Percentiles rank a stretch among this genome's conserved stretches.
Evolutionary conservation across 345 rosid species (phyloP).

Genomic region (Mallotus nudiflorus): DNA sequence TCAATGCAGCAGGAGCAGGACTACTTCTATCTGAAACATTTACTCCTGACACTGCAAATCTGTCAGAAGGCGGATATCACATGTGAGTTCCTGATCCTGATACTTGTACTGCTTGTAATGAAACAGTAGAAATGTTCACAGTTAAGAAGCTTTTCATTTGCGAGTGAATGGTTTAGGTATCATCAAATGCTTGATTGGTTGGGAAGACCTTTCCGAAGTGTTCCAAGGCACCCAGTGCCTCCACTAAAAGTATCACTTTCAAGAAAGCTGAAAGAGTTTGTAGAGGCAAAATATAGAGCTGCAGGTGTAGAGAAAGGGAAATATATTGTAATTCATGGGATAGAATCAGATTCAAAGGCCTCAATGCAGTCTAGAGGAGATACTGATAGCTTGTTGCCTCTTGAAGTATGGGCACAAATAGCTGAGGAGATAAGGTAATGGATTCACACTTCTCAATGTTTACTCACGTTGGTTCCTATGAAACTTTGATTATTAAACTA

Average conservation of each 20-base stretch:
- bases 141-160: neutral
- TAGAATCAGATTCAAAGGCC: constrained; percentile 93
- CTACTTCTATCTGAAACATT: constrained; percentile 74
- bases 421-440: constrained; percentile 58
- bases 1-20: constrained; percentile 95
- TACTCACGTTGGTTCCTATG: neutral
- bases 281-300: constrained; percentile 61
- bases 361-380: constrained; percentile 92
- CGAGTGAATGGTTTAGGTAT: constrained; percentile 56
- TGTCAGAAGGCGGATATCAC: constrained; percentile 70
- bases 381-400: constrained; percentile 72
- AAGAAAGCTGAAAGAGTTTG: constrained; percentile 71
- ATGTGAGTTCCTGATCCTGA: constrained; percentile 50
- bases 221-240: constrained; percentile 64
- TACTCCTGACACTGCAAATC: constrained; percentile 59
- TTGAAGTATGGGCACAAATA: constrained; percentile 68
- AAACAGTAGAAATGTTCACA: too few species aligned
- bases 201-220: constrained; percentile 74
- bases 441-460: too few species aligned
- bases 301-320: constrained; percentile 80
- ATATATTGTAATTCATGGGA: constrained; percentile 85
- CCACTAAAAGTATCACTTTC: constrained; percentile 80
- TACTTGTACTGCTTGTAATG: neutral
- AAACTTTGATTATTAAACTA: neutral
- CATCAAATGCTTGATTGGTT: constrained; percentile 81